Percentiles rank a stretch among this genome's conserved stretches.
Conservation (phyloP, 257 asterid genomes). For the Penstemon eatonii region DNA sequence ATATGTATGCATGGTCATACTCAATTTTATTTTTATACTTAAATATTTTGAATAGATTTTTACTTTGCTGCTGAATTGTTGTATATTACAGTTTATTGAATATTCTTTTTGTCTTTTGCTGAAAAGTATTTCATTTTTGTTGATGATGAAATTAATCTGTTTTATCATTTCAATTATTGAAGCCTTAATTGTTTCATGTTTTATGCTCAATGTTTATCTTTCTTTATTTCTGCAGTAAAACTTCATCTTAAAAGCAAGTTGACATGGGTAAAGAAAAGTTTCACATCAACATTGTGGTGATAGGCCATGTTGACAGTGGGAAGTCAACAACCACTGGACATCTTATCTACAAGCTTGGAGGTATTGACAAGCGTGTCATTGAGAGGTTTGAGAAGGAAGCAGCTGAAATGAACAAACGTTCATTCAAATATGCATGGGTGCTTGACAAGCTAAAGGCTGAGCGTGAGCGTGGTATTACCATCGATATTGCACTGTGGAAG, state of each 20-base stretch:
- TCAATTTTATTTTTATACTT: too few species aligned
- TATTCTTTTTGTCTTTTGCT: too few species aligned
- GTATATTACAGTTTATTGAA: too few species aligned
- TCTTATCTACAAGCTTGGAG: slow-evolving; percentile 57
- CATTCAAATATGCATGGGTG: slow-evolving; percentile 79
- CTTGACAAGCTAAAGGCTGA: slow-evolving; percentile 90
- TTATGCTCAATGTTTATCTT: background rate
- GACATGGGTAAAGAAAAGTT: slow-evolving; percentile 48
- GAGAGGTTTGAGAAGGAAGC: slow-evolving; percentile 75
- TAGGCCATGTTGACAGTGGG: slow-evolving; percentile 58
- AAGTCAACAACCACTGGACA: slow-evolving; percentile 58
- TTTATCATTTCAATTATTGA: background rate
- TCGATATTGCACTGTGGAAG: slow-evolving; percentile 86
- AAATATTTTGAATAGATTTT: too few species aligned
- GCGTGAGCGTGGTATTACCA: slow-evolving; percentile 88
- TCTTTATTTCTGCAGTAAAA: background rate
- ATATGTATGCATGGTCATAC: too few species aligned
- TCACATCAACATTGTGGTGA: slow-evolving; percentile 54
- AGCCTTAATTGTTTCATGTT: background rate
- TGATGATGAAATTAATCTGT: too few species aligned
- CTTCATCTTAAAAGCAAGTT: background rate
- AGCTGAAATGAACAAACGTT: slow-evolving; percentile 82
- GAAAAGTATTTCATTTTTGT: too few species aligned
- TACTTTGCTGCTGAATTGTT: too few species aligned
- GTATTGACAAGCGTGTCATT: slow-evolving; percentile 60